Percentiles rank a stretch among this genome's conserved stretches.
phyloP scores from a whole-genome alignment of 83 land plant genomes.

The Diphasiastrum complanatum region DNA sequence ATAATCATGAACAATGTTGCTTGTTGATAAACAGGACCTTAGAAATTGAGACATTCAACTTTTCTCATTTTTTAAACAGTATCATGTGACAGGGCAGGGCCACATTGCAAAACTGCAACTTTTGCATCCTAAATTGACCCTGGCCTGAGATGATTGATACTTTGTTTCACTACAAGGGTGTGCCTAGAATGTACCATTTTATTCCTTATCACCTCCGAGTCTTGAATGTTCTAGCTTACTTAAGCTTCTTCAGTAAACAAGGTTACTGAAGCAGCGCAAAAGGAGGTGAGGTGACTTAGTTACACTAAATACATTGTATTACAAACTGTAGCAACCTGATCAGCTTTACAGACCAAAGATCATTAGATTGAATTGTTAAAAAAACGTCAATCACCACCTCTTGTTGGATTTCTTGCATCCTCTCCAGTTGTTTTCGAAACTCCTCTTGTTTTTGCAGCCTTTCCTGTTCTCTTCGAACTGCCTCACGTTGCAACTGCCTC shows the following conservation, averaged over 20 bases:
- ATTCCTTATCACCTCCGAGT: no score
- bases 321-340: no score
- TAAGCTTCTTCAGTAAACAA: no score
- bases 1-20: no score
- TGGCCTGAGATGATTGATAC: no score
- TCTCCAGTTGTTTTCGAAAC: constrained; percentile 24
- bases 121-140: no score
- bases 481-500: constrained; percentile 17
- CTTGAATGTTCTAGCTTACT: no score
- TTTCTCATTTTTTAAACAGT: neutral
- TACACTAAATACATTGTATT: no score
- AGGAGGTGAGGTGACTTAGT: neutral
- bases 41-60: neutral
- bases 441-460: constrained; percentile 23
- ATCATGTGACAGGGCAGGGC: neutral
- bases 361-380: neutral
- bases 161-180: no score
- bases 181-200: no score
- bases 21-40: no score
- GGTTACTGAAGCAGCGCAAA: neutral
- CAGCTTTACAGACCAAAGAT: neutral
- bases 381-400: constrained; percentile 7
- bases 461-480: constrained; percentile 25
- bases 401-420: constrained; percentile 23
- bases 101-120: neutral